phyloP scores from a whole-genome alignment of 2,329 filamentous ascomycete species.

The Knufia petricola region DNA sequence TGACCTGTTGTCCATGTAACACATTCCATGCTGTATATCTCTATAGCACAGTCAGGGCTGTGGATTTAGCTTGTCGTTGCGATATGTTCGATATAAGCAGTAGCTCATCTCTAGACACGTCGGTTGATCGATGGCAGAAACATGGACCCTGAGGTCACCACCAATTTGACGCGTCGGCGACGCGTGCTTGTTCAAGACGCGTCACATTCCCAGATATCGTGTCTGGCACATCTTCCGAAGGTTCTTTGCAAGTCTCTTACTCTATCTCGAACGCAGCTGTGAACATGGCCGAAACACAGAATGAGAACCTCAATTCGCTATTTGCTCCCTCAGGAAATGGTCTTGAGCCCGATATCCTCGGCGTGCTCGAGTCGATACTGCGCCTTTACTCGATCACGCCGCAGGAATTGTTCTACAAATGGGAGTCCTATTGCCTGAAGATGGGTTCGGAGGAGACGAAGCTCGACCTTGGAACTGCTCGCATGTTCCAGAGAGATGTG shows the following conservation, averaged over 20 bases:
- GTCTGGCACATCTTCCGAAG: neutral
- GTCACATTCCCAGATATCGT: neutral
- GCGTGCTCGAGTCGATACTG: conserved; percentile 77
- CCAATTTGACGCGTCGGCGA: neutral
- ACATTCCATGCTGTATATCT: too few relatives aligned
- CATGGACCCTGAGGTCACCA: too few relatives aligned
- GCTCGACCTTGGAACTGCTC: conserved; percentile 59
- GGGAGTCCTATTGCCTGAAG: conserved; percentile 95
- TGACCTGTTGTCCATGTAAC: too few relatives aligned
- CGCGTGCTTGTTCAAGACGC: neutral
- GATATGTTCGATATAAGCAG: too few relatives aligned
- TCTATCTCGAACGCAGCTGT: neutral
- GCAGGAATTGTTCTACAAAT: conserved; percentile 94
- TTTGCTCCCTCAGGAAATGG: conserved; percentile 47
- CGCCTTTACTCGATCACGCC: conserved; percentile 68
- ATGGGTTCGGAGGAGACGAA: conserved; percentile 74
- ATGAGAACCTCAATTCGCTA: conserved; percentile 47
- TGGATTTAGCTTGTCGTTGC: too few relatives aligned
- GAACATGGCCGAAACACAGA: conserved; percentile 30
- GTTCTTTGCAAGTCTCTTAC: neutral
- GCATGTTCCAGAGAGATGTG: conserved; percentile 75
- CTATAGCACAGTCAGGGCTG: too few relatives aligned
- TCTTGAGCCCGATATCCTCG: conserved; percentile 66
- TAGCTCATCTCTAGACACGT: too few relatives aligned
- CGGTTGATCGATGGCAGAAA: too few relatives aligned